A percentile compares a stretch with the other conserved stretches of the same genome.
Conservation (phyloP, 352 stramenopile species). For the Albugo candida region DNA sequence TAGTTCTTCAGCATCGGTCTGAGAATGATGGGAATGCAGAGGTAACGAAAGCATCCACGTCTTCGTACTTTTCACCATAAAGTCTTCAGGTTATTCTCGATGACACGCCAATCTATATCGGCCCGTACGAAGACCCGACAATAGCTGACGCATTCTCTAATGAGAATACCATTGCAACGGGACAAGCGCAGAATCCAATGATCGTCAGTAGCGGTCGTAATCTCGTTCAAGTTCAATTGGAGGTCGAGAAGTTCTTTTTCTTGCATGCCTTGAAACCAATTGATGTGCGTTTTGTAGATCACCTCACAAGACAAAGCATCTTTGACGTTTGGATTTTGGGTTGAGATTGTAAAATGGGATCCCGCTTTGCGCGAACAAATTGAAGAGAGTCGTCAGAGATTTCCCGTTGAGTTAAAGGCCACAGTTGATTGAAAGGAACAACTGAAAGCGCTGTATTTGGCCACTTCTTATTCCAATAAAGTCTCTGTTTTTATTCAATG, state of each 20-base stretch:
- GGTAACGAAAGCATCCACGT: too few species aligned
- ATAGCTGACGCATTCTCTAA: conserved; percentile 44
- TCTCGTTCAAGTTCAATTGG: conserved; percentile 2
- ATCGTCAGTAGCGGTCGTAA: conserved; percentile 20
- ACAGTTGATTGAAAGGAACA: background rate
- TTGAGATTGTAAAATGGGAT: conserved; percentile 50
- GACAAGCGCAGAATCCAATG: conserved; percentile 25
- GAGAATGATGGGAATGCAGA: too few species aligned
- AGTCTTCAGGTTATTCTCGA: conserved; percentile 23
- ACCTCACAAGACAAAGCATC: background rate
- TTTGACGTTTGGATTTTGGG: conserved; percentile 22
- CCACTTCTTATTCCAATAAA: too few species aligned
- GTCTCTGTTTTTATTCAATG: too few species aligned
- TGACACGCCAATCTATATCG: conserved; percentile 44
- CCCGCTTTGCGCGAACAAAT: conserved; percentile 32
- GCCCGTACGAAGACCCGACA: conserved; percentile 68
- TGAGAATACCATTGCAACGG: conserved; percentile 8
- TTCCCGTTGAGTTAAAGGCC: conserved; percentile 27
- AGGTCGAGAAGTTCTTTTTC: too few species aligned
- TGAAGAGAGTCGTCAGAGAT: conserved; percentile 26
- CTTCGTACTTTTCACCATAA: too few species aligned
- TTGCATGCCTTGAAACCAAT: conserved; percentile 1
- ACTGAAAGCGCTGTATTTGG: too few species aligned
- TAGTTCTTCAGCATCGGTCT: conserved; percentile 18
- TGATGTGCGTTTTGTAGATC: background rate